Conservation (phyloP, 176 grass and related monocot species). For the Rhynchospora tenuis region DNA sequence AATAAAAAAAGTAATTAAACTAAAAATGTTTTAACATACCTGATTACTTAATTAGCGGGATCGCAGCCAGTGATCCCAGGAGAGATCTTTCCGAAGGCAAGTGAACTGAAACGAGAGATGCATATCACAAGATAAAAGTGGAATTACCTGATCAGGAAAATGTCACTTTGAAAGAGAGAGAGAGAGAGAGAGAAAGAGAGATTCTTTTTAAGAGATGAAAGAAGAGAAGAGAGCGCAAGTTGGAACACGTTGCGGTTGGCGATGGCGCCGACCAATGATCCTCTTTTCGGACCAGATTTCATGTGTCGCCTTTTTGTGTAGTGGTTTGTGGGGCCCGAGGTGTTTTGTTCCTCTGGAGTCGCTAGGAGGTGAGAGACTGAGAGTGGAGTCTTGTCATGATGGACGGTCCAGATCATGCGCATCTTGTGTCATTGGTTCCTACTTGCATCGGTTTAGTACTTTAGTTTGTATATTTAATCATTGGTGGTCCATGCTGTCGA, state of each 20-base stretch:
- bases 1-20: not conserved
- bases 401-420: not conserved
- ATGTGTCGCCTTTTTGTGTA: not conserved
- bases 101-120: not conserved
- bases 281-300: not conserved
- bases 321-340: not conserved
- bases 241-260: conserved; percentile 8
- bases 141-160: no score
- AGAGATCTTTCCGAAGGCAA: not conserved
- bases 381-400: not conserved
- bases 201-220: conserved; percentile 5
- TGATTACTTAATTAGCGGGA: conserved; percentile 15
- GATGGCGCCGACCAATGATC: conserved; percentile 23
- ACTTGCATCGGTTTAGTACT: not conserved
- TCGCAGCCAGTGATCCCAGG: not conserved
- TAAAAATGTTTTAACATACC: not conserved
- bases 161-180: not conserved
- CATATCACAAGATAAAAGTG: not conserved
- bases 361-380: no score
- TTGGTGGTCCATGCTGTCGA: not conserved
- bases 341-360: not conserved
- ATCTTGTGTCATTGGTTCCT: not conserved
- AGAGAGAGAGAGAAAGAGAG: not conserved
- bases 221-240: not conserved
- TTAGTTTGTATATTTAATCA: not conserved